A percentile compares a stretch with the other conserved stretches of the same genome.
These are phyloP conservation scores for Pterocarpus macrocarpus DNA, from an alignment of 306 rosid genomes.

Conservation along the genomic window DNA sequence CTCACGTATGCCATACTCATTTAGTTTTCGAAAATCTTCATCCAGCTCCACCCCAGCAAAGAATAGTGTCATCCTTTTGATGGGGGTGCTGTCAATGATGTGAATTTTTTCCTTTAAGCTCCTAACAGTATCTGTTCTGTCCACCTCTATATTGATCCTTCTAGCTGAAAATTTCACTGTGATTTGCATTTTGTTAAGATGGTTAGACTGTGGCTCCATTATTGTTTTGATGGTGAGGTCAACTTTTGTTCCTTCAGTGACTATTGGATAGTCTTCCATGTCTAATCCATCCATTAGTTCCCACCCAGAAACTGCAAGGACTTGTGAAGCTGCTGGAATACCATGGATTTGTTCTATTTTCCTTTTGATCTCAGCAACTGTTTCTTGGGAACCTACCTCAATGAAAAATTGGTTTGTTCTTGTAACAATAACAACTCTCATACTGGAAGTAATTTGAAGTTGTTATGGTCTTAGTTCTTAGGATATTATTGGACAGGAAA, in stretches of 20 bases:
- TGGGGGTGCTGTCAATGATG: constrained; percentile 67
- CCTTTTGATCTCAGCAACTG: constrained; percentile 69
- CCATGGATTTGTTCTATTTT: constrained; percentile 77
- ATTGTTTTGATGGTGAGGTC: constrained; percentile 66
- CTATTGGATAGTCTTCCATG: constrained; percentile 90
- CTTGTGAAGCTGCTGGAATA: constrained; percentile 69
- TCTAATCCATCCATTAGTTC: constrained; percentile 86
- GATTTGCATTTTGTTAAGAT: constrained; percentile 59
- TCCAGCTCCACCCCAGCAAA: constrained; percentile 65
- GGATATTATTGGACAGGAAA: constrained; percentile 24
- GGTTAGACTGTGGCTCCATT: constrained; percentile 28
- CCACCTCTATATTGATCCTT: constrained; percentile 68
- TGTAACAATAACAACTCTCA: constrained; percentile 60
- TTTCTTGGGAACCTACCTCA: constrained; percentile 70
- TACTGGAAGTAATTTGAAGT: constrained; percentile 39
- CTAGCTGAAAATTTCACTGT: constrained; percentile 63
- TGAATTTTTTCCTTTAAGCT: constrained; percentile 87
- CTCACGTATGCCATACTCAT: constrained; percentile 69
- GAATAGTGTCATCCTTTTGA: constrained; percentile 72
- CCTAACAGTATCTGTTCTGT: constrained; percentile 69
- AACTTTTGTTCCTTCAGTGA: constrained; percentile 77
- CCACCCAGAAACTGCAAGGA: constrained; percentile 73
- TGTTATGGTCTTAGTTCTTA: neutral
- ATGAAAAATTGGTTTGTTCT: constrained; percentile 57
- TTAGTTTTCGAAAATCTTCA: constrained; percentile 68